These are phyloP conservation scores for Coriaria nepalensis DNA, from an alignment of 306 rosid genomes.

Conservation along the genomic window DNA sequence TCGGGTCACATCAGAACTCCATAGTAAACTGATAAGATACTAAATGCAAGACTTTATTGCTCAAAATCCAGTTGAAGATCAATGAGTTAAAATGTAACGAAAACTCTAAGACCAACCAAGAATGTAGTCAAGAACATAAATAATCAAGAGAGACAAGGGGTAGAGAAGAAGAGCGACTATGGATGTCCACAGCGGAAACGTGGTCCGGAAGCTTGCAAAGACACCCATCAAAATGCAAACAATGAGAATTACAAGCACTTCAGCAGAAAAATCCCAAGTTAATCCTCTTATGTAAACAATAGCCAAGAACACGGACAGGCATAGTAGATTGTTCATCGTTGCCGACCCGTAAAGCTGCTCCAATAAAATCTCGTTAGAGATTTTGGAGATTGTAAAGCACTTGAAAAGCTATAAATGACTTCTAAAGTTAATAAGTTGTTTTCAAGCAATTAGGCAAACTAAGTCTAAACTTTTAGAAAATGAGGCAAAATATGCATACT, in stretches of 20 bases:
- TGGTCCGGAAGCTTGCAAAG: constrained; percentile 65
- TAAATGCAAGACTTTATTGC: no score
- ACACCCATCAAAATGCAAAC: constrained; percentile 64
- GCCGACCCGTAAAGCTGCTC: constrained; percentile 83
- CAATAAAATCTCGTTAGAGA: not conserved
- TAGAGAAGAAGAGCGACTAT: constrained; percentile 66
- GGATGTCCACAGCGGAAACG: constrained; percentile 84
- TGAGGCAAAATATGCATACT: no score
- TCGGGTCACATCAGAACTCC: no score
- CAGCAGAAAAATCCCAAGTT: constrained; percentile 87
- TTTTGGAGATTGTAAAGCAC: no score
- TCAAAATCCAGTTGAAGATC: no score
- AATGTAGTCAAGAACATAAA: constrained; percentile 76
- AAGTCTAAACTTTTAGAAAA: no score
- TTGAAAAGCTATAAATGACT: no score
- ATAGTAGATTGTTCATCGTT: constrained; percentile 88
- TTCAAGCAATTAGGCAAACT: no score
- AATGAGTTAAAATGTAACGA: no score
- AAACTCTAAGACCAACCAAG: constrained; percentile 66
- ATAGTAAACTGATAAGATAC: no score
- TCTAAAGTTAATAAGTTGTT: no score
- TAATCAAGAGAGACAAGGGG: constrained; percentile 66
- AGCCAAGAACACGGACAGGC: constrained; percentile 82
- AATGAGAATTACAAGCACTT: constrained; percentile 67
- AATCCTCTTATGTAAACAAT: constrained; percentile 65